These are phyloP conservation scores for Penicillium coprophilum DNA, from an alignment of 495 filamentous ascomycete species.

Conservation along the genomic window DNA sequence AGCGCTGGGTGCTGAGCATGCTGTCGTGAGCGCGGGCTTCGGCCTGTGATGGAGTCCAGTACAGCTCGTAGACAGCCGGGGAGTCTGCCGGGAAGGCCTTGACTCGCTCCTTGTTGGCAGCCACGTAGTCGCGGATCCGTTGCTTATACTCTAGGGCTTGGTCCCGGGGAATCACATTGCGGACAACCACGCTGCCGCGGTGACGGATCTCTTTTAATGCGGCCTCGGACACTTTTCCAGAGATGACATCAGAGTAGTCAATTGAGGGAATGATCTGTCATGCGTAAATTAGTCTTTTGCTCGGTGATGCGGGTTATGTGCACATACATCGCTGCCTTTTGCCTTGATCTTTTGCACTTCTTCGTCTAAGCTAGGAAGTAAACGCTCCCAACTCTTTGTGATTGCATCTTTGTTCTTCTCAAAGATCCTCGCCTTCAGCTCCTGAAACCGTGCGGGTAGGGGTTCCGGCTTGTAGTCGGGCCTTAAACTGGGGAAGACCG, in stretches of 20 bases:
- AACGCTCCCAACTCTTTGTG: conserved; percentile 64
- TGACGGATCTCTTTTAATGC: conserved; percentile 57
- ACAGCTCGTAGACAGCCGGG: conserved; percentile 83
- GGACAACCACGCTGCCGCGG: conserved; percentile 62
- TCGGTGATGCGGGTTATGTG: background rate
- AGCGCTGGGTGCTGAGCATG: conserved; percentile 64
- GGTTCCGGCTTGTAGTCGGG: conserved; percentile 63
- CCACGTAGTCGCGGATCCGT: conserved; percentile 57
- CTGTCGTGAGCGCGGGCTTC: conserved; percentile 71
- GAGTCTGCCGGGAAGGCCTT: conserved; percentile 57
- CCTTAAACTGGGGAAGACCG: conserved; percentile 73
- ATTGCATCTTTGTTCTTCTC: conserved; percentile 61
- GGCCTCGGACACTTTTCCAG: conserved; percentile 42
- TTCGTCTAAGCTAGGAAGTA: conserved; percentile 59
- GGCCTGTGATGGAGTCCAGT: conserved; percentile 80
- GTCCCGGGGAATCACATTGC: conserved; percentile 59
- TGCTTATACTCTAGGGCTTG: conserved; percentile 54
- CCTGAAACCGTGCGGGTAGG: conserved; percentile 68
- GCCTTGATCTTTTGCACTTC: conserved; percentile 47
- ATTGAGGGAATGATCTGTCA: conserved; percentile 59
- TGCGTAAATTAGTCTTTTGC: conserved; percentile 9
- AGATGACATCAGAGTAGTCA: conserved; percentile 53
- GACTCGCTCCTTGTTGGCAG: conserved; percentile 50
- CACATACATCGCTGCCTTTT: conserved; percentile 51
- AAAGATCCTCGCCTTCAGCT: conserved; percentile 69